Conservation (phyloP, 148 eudicot species). For the Camellia granthamiana region DNA sequence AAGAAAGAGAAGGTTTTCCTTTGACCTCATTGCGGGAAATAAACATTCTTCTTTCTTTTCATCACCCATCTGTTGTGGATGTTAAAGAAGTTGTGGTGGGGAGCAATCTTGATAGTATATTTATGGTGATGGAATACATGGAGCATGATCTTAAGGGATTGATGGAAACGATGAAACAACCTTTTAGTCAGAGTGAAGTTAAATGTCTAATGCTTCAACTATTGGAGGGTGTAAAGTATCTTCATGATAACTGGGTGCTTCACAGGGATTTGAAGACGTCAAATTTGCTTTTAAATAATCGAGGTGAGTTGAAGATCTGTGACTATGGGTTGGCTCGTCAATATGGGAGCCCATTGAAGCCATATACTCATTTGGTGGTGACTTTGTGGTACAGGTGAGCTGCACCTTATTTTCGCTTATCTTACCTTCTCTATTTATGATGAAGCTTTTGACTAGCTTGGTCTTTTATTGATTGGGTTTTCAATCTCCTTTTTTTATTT, state of each 20-base stretch:
- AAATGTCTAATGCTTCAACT: constrained; percentile 94
- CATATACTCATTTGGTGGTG: constrained; percentile 91
- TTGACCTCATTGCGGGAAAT: constrained; percentile 85
- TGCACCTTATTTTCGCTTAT: constrained; percentile 11
- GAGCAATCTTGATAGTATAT: constrained; percentile 78
- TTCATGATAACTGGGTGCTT: constrained; percentile 97
- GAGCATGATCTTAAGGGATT: constrained; percentile 92
- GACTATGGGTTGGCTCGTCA: constrained; percentile 89
- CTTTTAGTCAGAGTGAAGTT: constrained; percentile 91
- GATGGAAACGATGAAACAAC: constrained; percentile 90
- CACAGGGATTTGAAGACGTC: constrained; percentile 89
- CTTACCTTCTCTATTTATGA: not conserved
- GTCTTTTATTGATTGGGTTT: not conserved
- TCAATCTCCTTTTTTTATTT: not conserved
- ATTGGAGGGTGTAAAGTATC: constrained; percentile 74
- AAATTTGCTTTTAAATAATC: constrained; percentile 78
- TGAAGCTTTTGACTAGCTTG: not conserved
- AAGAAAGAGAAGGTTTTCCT: constrained; percentile 92
- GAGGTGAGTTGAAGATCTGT: constrained; percentile 84
- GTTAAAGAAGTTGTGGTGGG: constrained; percentile 40
- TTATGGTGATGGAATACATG: constrained; percentile 98
- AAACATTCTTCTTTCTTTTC: constrained; percentile 77
- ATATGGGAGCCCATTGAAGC: constrained; percentile 90
- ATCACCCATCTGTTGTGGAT: constrained; percentile 74
- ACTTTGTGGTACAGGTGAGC: constrained; percentile 99